Evolutionary conservation across 73 alveolate genomes (phyloP).

Genomic region (Effrenium voratum): DNA sequence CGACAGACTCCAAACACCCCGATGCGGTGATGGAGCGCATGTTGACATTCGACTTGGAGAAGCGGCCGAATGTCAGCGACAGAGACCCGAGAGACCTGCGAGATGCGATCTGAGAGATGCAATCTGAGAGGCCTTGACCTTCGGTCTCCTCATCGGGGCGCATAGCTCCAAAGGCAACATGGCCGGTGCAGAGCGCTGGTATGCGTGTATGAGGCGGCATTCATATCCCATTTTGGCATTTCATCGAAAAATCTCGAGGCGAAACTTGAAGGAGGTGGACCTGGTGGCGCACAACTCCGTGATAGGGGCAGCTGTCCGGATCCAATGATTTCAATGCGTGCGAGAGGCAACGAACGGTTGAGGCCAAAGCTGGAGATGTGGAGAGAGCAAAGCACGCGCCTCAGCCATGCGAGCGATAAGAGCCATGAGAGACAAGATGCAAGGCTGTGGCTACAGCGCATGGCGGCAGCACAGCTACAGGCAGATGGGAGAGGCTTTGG

Average conservation of each 20-base stretch:
- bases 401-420: not conserved
- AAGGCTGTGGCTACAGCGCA: slow-evolving; percentile 72
- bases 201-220: slow-evolving; percentile 64
- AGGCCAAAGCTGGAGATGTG: slow-evolving; percentile 26
- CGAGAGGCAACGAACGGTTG: not conserved
- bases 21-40: slow-evolving; percentile 28
- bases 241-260: too few species aligned
- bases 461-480: not conserved
- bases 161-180: slow-evolving; percentile 39
- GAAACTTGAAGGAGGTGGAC: slow-evolving; percentile 40
- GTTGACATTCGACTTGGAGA: slow-evolving; percentile 40
- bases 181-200: slow-evolving; percentile 73
- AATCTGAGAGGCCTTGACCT: slow-evolving; percentile 20
- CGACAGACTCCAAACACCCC: too few species aligned
- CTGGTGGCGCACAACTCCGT: slow-evolving; percentile 80
- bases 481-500: slow-evolving; percentile 31
- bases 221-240: too few species aligned
- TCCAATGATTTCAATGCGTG: not conserved
- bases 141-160: slow-evolving; percentile 76
- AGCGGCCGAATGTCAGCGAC: slow-evolving; percentile 34
- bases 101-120: not conserved
- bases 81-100: not conserved
- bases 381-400: slow-evolving; percentile 1
- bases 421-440: not conserved
- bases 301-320: slow-evolving; percentile 29